Evolutionary conservation across 129 eudicot species (phyloP).

Genomic region (Heracleum sosnowskyi): DNA sequence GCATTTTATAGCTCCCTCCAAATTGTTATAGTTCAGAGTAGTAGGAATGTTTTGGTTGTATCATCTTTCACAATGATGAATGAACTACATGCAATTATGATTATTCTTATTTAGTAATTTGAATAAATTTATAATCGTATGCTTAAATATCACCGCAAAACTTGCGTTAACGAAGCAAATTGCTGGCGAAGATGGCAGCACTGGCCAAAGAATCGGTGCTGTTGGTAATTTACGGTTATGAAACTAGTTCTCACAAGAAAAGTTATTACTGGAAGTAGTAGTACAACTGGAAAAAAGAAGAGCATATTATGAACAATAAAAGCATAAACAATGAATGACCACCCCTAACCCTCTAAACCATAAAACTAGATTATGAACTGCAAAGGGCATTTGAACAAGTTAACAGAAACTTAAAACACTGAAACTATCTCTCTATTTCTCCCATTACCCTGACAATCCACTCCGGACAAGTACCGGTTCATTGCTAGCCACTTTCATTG

Average conservation of each 20-base stretch:
- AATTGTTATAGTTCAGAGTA: too few relatives aligned
- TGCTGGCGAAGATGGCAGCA: not conserved
- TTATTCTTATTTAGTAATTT: too few relatives aligned
- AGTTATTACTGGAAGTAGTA: not conserved
- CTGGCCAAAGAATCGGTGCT: not conserved
- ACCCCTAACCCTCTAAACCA: conserved; percentile 1
- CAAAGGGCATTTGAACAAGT: not conserved
- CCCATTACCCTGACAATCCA: not conserved
- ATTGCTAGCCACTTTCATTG: not conserved
- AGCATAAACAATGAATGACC: conserved; percentile 2
- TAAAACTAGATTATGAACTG: conserved; percentile 4
- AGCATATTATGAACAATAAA: not conserved
- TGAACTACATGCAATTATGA: too few relatives aligned
- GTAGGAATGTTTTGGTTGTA: too few relatives aligned
- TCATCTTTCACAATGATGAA: too few relatives aligned
- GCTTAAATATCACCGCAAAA: not conserved
- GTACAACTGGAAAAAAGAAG: not conserved
- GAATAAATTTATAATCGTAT: not conserved
- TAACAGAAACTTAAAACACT: not conserved
- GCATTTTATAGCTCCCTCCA: too few relatives aligned
- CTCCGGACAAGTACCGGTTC: not conserved
- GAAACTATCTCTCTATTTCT: not conserved
- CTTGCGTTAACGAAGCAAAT: not conserved
- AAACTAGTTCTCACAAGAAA: not conserved
- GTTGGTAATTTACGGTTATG: not conserved